Evolutionary conservation across 495 filamentous ascomycete genomes (phyloP), one percentile per base, ranked within the genome.

Genomic region (Hypoxylon crocopeplum): DNA sequence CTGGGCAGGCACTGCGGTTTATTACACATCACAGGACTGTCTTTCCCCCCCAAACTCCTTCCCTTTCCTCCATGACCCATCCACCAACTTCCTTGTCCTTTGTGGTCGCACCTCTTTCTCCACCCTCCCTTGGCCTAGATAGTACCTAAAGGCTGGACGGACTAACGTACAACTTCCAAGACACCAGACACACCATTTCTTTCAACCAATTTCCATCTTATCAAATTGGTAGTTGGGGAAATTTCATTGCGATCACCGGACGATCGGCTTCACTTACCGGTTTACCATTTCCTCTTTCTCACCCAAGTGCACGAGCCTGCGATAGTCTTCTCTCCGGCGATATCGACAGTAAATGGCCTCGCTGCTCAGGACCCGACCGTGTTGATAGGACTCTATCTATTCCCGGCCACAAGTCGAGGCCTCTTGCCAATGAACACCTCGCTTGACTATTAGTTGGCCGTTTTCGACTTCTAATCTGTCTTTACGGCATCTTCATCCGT

Each of bases 301-400:
- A 15, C 38, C 33, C 37, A 20, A 24, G 47, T 21, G 49, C 29
- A 37, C 11, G 46, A 13, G 21, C 15, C 2, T 32, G 13, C 48
- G 37, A 32, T 25, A 40, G 27, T 53, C 27, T 45, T 38, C 45
- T 12, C 8, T 39, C 5, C 10, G 6, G n/a, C 39, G 48, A 55
- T 55, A 47, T 37, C 42, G 30, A 19, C 29, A 48, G 55, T 64
- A 64, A 48, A 64, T 64, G 61, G 55, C 61, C 58, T 54, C 55
- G 45, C 22, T 19, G 48, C 21, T 58, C 13, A 25, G 48, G 29
- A 37, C 39, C 49, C 41, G 29, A 42, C 27, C 44, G 39, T 55
- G 37, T 50, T 59, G 46, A 59, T 54, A 56, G 33, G 48, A 59
- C 39, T 32, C 45, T 51, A 36, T 55, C 50, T 5, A 24, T 48